These are phyloP conservation scores for Colletotrichum karsti DNA, from an alignment of 2,329 filamentous ascomycete genomes.

Conservation along the genomic window DNA sequence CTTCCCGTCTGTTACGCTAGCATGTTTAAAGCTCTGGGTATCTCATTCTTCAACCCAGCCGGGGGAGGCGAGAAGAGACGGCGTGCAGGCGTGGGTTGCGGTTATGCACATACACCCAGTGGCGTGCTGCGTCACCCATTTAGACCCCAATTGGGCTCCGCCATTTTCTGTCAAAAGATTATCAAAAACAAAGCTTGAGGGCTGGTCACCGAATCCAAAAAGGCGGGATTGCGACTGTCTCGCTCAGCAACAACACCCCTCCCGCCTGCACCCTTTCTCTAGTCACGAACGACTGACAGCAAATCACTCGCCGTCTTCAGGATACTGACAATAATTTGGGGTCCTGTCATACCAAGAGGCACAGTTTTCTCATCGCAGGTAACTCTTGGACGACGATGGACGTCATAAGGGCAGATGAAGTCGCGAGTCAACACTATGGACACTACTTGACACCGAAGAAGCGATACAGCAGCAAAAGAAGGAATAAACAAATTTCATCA, in stretches of 20 bases:
- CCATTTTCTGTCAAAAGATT: conserved; percentile 12
- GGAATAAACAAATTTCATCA: not conserved
- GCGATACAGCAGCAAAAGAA: not conserved
- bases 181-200: conserved; percentile 20
- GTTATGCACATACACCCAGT: conserved; percentile 18
- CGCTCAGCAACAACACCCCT: conserved; percentile 16
- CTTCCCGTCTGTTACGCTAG: not conserved
- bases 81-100: conserved; percentile 5
- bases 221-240: conserved; percentile 24
- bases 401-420: not conserved
- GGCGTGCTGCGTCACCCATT: not conserved
- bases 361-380: not conserved
- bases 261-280: not conserved
- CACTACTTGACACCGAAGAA: not conserved
- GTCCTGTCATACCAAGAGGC: too few relatives aligned
- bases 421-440: not conserved
- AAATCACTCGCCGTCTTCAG: not conserved
- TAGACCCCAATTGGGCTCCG: conserved; percentile 19
- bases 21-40: not conserved
- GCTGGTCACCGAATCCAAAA: conserved; percentile 20
- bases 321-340: not conserved
- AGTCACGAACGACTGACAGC: not conserved
- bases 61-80: not conserved
- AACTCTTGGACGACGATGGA: not conserved
- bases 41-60: conserved; percentile 14